Base-by-base conservation (phyloP, 1,284 basidiomycete species). In the Moesziomyces aphidis region DNA sequence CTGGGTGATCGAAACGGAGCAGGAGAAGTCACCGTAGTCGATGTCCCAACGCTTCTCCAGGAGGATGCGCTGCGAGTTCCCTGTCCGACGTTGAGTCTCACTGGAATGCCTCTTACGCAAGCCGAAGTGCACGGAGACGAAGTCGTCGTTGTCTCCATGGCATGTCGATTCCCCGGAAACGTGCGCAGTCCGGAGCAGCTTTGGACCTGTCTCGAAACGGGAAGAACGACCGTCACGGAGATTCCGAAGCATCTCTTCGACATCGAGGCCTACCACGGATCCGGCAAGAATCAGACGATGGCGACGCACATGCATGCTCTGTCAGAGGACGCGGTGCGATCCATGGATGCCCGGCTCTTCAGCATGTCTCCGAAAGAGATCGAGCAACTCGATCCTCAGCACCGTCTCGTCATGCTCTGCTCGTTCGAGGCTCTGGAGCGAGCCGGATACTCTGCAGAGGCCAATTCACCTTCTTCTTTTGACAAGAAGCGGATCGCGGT, bases 331-430 rank as follows among this genome's bases (percentile, higher is more conserved):
- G 67, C 67, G 17, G 56, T 61, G 44, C 60, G 60, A 36, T 65
- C 65, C n/a, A 69, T 78, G 68, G 76, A 78, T 23, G 57, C 61
- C 2, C 65, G 76, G 13, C 54, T 78, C n/a, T 75, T 72, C 61
- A 73, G 62, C 53, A 75, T 78, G 62, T 69, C 65, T 13, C 76
- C 73, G 3, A 72, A 73, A 28, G 76, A 78, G 55, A 66, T 75
- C 43, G 76, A 78, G 55, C 76, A 78, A 62, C 70, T 70, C 17
- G 76, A 78, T 36, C 76, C 76, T 2, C 65, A 69, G 47, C 76
- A 78, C 36, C 76, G 76, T 21, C 56, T 75, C 19, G 56, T 60
- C 21, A 75, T 69, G 62, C 55, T 78, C 19, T 66, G 65, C 55
- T 61, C 68, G 11, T 73, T 69, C 58, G 76, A 78, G 39, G 76